A percentile compares a stretch with the other conserved stretches of the same genome.
phyloP scores from a whole-genome alignment of 2,329 filamentous ascomycete species.

The Teratosphaeria epicoccoides region DNA sequence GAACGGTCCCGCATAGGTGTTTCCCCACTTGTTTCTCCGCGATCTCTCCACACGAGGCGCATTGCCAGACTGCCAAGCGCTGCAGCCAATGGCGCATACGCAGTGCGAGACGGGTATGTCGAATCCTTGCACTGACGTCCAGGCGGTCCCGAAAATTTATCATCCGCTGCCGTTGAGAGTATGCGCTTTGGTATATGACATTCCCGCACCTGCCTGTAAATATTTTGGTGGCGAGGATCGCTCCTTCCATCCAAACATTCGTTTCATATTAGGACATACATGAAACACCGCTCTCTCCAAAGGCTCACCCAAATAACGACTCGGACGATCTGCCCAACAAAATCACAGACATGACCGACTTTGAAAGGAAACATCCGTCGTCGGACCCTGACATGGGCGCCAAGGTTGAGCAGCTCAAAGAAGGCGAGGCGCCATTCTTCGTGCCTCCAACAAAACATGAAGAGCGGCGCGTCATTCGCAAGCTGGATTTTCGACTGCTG shows the following conservation, averaged over 20 bases:
- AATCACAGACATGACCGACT: not conserved
- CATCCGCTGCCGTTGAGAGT: not conserved
- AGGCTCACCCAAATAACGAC: not conserved
- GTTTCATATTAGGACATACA: not conserved
- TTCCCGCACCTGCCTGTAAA: not conserved
- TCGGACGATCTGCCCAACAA: not conserved
- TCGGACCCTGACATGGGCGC: not conserved
- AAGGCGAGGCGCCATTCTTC: slow-evolving; percentile 11
- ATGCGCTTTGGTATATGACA: not conserved
- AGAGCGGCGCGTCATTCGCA: slow-evolving; percentile 21
- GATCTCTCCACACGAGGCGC: not conserved
- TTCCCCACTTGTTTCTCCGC: not conserved
- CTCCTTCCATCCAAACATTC: not conserved
- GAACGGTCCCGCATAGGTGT: not conserved
- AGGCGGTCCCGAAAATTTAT: not conserved
- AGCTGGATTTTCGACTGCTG: slow-evolving; percentile 23
- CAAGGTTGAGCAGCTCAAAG: slow-evolving; percentile 1
- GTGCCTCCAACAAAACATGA: slow-evolving; percentile 16
- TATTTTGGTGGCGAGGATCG: not conserved
- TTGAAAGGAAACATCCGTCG: not conserved
- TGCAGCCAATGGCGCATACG: not conserved
- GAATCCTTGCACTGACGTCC: not conserved
- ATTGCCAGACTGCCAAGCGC: not conserved
- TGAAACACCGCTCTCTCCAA: not conserved
- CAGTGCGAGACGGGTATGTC: not conserved